Evolutionary conservation across 1,139 yeast genomes (phyloP), one percentile per base, ranked within the genome.

Genomic region (Debaryomyces udenii): DNA sequence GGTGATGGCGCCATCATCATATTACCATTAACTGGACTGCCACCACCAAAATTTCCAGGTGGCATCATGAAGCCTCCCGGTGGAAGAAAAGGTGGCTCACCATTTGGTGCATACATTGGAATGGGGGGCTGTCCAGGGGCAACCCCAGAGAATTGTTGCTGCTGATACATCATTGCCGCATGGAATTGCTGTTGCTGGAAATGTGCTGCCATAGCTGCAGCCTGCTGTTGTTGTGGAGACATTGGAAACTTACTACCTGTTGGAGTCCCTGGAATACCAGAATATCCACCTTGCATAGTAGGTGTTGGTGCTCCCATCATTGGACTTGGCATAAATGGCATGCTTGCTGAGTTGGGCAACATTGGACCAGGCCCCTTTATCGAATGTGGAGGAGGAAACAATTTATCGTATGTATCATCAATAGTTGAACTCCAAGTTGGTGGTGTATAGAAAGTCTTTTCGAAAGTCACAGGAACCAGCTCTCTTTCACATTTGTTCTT

Each of bases 401-500:
- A 57, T 17, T 63, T 61, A 42, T 68, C 73, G 57, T 79, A 76
- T 2, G 81, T 68, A 41, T 74, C 80, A 37, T 80, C 85, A 18
- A 75, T 63, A 3, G 84, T 81, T 16, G 74, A 68, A 22, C 73
- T 70, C 96, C 96, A 88, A 0, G 93, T 84, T 39, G 96, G 96
- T 3, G 89, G 84, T 0, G 94, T 84, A 35, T 74, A 72, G 60
- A 77, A 88, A 1, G 95, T 82, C 50, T 74, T 79, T 50, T 83
- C 93, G 46, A 51, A 63, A 39, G 51, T 53, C 39, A 60, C 56
- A 47, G 59, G 59, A 40, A 55, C 48, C 9, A 62, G 61, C 9
- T 59, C 62, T n/a, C 64, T 66, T 28, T 62, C 59, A 41, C 66
- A 63, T 29, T 65, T 70, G 18, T 52, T 49, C 43, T 64, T 66